Evolutionary conservation across 331 rosid species (phyloP).

Genomic region (Malus hybrid): DNA sequence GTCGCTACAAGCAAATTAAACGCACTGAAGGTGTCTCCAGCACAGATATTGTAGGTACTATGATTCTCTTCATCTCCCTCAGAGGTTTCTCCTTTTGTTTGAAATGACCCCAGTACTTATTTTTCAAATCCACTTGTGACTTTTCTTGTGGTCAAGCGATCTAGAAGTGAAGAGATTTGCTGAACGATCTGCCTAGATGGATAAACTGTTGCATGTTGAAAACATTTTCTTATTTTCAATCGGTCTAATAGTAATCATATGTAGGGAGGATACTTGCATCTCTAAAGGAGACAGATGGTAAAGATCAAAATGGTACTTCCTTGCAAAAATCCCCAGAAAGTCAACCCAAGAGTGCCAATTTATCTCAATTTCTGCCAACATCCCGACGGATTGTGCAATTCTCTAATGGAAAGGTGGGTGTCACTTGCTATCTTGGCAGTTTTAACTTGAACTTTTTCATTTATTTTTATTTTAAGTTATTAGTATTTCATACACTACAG

Average conservation of each 20-base stretch:
- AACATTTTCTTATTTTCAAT: neutral
- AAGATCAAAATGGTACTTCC: slow-evolving; percentile 36
- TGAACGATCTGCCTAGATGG: neutral
- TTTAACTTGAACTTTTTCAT: neutral
- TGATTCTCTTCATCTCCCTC: slow-evolving; percentile 23
- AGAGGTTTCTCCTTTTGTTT: slow-evolving; percentile 8
- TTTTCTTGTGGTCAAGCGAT: neutral
- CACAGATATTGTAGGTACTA: slow-evolving; percentile 96
- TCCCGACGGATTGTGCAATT: slow-evolving; percentile 96
- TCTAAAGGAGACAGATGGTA: slow-evolving; percentile 20
- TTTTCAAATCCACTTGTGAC: neutral
- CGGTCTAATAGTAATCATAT: neutral
- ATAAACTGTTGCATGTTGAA: neutral
- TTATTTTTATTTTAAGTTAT: neutral
- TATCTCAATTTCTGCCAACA: slow-evolving; percentile 87
- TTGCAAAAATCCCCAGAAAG: slow-evolving; percentile 33
- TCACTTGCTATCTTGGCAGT: neutral
- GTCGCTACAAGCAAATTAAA: slow-evolving; percentile 96
- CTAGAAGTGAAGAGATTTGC: neutral
- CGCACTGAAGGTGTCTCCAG: slow-evolving; percentile 99
- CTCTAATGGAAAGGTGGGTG: slow-evolving; percentile 87
- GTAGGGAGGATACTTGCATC: slow-evolving; percentile 88
- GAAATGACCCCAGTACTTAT: neutral
- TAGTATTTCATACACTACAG: neutral
- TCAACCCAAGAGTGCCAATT: slow-evolving; percentile 37